Percentiles rank a stretch among this genome's conserved stretches.
Evolutionary conservation across 805 yeast genomes (phyloP).

Genomic region (Priceomyces haplophilus): DNA sequence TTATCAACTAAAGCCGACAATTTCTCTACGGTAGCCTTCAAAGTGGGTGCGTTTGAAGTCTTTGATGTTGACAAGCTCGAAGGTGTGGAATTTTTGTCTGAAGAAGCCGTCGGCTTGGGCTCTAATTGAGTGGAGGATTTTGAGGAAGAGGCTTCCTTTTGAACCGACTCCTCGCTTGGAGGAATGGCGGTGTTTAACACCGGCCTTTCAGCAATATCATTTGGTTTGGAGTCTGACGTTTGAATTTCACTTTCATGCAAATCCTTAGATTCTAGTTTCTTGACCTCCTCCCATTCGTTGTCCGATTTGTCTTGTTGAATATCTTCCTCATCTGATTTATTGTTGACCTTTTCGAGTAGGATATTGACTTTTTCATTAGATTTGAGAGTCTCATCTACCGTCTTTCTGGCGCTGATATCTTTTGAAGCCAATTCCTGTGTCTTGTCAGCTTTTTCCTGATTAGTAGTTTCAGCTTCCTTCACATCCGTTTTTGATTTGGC

Average conservation of each 20-base stretch:
- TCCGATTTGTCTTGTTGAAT: conserved; percentile 27
- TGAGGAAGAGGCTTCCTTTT: conserved; percentile 14
- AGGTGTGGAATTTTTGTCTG: conserved; percentile 2
- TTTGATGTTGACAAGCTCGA: not conserved
- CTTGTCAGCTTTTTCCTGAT: conserved; percentile 6
- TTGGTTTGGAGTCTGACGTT: not conserved
- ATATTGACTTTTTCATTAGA: conserved; percentile 32
- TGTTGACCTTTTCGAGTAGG: conserved; percentile 37
- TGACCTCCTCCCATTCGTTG: conserved; percentile 39
- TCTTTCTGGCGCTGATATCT: conserved; percentile 7
- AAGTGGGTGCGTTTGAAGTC: conserved; percentile 49
- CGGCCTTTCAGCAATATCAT: not conserved
- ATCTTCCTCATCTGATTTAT: conserved; percentile 39
- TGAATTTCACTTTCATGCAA: not conserved
- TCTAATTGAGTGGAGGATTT: conserved; percentile 4
- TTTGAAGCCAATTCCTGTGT: conserved; percentile 6
- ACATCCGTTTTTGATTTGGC: conserved; percentile 11
- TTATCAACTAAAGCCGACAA: conserved; percentile 55
- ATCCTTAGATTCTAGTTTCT: conserved; percentile 21
- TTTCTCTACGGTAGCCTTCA: conserved; percentile 70
- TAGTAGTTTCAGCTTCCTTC: conserved; percentile 3
- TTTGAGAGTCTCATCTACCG: conserved; percentile 39
- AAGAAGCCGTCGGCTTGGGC: conserved; percentile 11
- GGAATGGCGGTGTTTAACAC: conserved; percentile 9
- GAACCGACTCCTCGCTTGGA: conserved; percentile 16